phyloP scores from a whole-genome alignment of 2,329 filamentous ascomycete genomes.

The Fusarium aywerte region DNA sequence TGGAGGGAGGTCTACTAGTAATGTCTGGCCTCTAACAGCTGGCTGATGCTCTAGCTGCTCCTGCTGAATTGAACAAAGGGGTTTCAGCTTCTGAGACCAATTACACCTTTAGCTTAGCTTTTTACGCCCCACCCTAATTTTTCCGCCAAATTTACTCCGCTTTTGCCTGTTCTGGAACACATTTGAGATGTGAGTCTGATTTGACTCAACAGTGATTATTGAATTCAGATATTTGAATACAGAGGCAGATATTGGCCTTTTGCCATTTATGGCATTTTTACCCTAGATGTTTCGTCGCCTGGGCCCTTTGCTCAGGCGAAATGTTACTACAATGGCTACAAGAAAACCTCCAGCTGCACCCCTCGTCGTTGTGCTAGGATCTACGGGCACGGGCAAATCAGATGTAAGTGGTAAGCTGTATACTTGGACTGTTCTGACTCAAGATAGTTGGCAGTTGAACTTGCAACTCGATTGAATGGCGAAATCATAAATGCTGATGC shows the following conservation, averaged over 20 bases:
- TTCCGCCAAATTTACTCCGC: conserved; percentile 30
- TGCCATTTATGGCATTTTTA: conserved; percentile 20
- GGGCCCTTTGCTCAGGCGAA: conserved; percentile 44
- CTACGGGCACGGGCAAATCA: conserved; percentile 93
- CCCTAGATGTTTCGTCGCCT: conserved; percentile 46
- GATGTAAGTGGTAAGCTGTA: conserved; percentile 66
- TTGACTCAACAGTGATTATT: conserved; percentile 11
- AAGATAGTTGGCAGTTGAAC: conserved; percentile 82
- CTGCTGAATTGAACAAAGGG: conserved; percentile 28
- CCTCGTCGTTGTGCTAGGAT: conserved; percentile 84
- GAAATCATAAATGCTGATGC: conserved; percentile 98
- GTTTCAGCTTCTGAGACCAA: conserved; percentile 30
- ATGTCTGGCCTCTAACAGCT: background rate
- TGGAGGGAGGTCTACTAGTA: background rate
- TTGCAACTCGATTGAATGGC: conserved; percentile 85
- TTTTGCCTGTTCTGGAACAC: conserved; percentile 32
- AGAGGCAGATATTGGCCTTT: background rate
- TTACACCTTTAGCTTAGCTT: conserved; percentile 11
- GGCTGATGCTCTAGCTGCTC: background rate
- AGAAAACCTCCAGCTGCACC: conserved; percentile 61
- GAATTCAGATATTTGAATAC: background rate
- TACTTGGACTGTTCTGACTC: conserved; percentile 4
- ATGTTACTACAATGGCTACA: conserved; percentile 56
- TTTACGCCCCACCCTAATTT: conserved; percentile 31
- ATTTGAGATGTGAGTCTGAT: conserved; percentile 16